Conservation (phyloP, 352 stramenopile species). For the Globisporangium echinulatum region DNA sequence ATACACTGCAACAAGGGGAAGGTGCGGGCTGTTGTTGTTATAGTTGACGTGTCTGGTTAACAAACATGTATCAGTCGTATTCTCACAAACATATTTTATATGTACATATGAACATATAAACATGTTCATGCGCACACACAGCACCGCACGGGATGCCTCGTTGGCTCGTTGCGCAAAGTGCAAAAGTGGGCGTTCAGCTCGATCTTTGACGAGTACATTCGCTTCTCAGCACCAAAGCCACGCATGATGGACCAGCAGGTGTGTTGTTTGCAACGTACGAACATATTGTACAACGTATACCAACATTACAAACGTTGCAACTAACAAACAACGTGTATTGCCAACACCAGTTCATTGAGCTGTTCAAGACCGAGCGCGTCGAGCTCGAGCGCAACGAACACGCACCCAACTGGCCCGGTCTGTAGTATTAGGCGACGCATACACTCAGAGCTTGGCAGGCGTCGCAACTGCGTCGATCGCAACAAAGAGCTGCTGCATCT, state of each 20-base stretch:
- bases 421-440: background rate
- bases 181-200: constrained; percentile 80
- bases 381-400: constrained; percentile 47
- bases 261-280: background rate
- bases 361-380: constrained; percentile 79
- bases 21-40: constrained; percentile 15
- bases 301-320: too few species aligned
- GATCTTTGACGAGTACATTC: constrained; percentile 84
- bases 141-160: constrained; percentile 76
- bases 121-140: constrained; percentile 8
- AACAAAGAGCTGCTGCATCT: constrained; percentile 72
- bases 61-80: too few species aligned
- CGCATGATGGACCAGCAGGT: constrained; percentile 88
- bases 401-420: constrained; percentile 57
- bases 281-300: too few species aligned
- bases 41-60: too few species aligned
- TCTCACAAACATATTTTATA: background rate
- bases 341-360: constrained; percentile 62
- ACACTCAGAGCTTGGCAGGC: constrained; percentile 22
- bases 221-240: constrained; percentile 77
- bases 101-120: too few species aligned
- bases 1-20: constrained; percentile 89
- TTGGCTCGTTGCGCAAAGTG: constrained; percentile 74
- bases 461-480: constrained; percentile 11
- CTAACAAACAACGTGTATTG: background rate